Conservation (phyloP, 1,139 yeast species). For the Yamadazyma spencermartinsiae region DNA sequence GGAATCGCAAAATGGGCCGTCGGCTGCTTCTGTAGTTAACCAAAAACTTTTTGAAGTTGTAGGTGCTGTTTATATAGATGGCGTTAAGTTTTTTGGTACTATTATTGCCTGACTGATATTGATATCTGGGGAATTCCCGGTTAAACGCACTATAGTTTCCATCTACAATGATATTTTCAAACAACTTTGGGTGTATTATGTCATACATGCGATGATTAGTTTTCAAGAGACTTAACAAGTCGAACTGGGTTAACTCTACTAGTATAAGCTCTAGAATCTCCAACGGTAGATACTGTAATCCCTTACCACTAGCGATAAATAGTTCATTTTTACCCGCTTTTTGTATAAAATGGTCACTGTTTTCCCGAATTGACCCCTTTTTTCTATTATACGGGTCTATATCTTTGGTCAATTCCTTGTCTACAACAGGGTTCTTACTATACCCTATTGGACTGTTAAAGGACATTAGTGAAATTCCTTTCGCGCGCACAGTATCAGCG, state of each 20-base stretch:
- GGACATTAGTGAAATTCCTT: neutral
- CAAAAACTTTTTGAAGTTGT: constrained; percentile 34
- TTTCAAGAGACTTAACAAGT: constrained; percentile 34
- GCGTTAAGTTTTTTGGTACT: constrained; percentile 16
- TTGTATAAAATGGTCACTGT: neutral
- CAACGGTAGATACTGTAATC: constrained; percentile 26
- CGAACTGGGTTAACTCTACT: constrained; percentile 41
- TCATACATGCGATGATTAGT: constrained; percentile 30
- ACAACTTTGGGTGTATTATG: constrained; percentile 34
- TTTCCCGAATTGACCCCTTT: neutral
- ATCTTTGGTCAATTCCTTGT: constrained; percentile 3
- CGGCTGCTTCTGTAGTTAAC: constrained; percentile 12
- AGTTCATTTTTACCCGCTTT: neutral
- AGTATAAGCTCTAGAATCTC: constrained; percentile 38
- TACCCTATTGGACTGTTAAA: constrained; percentile 19
- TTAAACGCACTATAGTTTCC: constrained; percentile 35
- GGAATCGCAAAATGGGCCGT: constrained; percentile 18
- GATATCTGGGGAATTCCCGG: constrained; percentile 24
- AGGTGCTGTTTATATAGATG: constrained; percentile 37
- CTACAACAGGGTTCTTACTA: constrained; percentile 16
- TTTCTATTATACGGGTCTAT: neutral
- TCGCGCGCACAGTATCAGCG: neutral
- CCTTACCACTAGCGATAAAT: neutral
- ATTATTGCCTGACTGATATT: neutral
- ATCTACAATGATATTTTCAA: constrained; percentile 42